Evolutionary conservation across 306 rosid genomes (phyloP).

Genomic region (Ammopiptanthus mongolicus): DNA sequence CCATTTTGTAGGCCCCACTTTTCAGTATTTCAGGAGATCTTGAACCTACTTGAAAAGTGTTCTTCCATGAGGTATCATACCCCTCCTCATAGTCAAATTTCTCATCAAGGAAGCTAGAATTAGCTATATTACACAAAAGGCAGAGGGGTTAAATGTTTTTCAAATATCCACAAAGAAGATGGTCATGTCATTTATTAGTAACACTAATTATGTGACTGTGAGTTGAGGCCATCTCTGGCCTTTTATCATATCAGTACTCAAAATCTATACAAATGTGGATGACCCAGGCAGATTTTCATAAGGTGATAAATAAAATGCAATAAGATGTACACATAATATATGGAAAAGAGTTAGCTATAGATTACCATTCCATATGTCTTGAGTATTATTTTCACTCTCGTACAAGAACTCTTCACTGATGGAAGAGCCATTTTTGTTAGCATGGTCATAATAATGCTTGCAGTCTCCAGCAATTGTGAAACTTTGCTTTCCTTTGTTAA

Average conservation of each 20-base stretch:
- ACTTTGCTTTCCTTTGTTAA: slow-evolving; percentile 34
- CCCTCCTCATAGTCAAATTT: slow-evolving; percentile 43
- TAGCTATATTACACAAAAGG: slow-evolving; percentile 31
- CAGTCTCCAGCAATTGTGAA: slow-evolving; percentile 27
- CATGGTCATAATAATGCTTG: slow-evolving; percentile 25
- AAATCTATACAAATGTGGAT: slow-evolving; percentile 15
- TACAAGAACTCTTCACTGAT: slow-evolving; percentile 37
- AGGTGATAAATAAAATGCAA: background rate
- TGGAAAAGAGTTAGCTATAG: background rate
- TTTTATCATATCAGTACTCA: background rate
- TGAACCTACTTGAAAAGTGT: slow-evolving; percentile 34
- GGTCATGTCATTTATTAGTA: background rate
- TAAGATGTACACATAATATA: background rate
- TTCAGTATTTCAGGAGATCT: slow-evolving; percentile 34
- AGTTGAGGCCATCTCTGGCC: background rate
- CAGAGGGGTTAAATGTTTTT: background rate
- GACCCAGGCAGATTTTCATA: slow-evolving; percentile 8
- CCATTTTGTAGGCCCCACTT: slow-evolving; percentile 25
- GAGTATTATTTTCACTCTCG: slow-evolving; percentile 24
- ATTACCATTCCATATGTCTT: slow-evolving; percentile 62
- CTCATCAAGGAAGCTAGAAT: slow-evolving; percentile 38
- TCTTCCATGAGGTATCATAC: slow-evolving; percentile 43
- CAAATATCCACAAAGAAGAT: background rate
- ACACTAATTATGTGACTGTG: background rate
- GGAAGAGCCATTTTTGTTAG: slow-evolving; percentile 30